These are phyloP conservation scores for Collybiopsis luxurians DNA, from an alignment of 768 basidiomycete genomes.

Conservation along the genomic window DNA sequence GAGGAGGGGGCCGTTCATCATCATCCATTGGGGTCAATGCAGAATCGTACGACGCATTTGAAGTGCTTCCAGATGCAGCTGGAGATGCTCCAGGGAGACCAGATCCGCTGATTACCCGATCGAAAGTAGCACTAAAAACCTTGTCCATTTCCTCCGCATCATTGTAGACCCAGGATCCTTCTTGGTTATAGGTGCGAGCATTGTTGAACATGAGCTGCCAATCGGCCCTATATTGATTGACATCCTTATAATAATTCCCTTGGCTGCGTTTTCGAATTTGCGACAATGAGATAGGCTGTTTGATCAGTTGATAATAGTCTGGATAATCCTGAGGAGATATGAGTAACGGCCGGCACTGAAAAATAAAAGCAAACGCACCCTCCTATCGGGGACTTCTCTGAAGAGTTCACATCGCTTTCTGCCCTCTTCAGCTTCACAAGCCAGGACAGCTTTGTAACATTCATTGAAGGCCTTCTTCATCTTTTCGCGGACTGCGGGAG, in stretches of 20 bases:
- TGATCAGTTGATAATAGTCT: conserved; percentile 90
- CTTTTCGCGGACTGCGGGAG: conserved; percentile 60
- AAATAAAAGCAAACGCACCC: conserved; percentile 38
- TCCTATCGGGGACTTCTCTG: conserved; percentile 79
- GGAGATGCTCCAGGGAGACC: conserved; percentile 73
- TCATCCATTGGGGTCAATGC: conserved; percentile 83
- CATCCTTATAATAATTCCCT: conserved; percentile 67
- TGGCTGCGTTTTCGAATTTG: conserved; percentile 78
- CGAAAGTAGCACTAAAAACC: conserved; percentile 72
- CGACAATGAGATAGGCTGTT: conserved; percentile 83
- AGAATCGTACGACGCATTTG: conserved; percentile 56
- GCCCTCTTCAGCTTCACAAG: conserved; percentile 68
- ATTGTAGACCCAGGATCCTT: conserved; percentile 92
- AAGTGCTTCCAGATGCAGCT: conserved; percentile 25
- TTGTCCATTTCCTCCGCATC: conserved; percentile 96
- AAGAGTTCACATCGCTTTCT: conserved; percentile 86
- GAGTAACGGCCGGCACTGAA: conserved; percentile 7
- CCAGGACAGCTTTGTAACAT: conserved; percentile 69
- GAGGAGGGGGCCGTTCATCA: conserved; percentile 62
- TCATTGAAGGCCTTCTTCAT: conserved; percentile 85
- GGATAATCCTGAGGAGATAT: conserved; percentile 66
- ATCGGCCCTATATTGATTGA: conserved; percentile 71
- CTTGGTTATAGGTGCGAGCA: conserved; percentile 90
- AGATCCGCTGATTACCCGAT: conserved; percentile 59
- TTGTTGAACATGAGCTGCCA: conserved; percentile 94